Evolutionary conservation across 352 stramenopile species (phyloP).

Genomic region (Phytophthora pinifolia): DNA sequence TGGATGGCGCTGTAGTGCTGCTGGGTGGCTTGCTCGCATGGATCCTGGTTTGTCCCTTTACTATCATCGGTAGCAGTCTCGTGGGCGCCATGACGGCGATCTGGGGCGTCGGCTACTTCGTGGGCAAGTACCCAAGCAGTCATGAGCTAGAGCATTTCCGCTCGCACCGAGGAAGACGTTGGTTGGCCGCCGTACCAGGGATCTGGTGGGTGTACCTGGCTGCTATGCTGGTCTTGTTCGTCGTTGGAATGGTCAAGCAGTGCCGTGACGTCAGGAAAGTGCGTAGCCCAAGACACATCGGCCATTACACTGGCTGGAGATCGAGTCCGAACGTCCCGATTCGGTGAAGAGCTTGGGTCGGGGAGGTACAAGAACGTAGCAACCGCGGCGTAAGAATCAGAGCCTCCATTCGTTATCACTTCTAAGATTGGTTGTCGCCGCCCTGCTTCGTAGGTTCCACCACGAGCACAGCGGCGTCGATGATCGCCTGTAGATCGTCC

Average conservation of each 20-base stretch:
- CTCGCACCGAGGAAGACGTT: slow-evolving; percentile 13
- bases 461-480: slow-evolving; percentile 47
- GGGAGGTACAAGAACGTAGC: slow-evolving; percentile 1
- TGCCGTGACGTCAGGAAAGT: slow-evolving; percentile 19
- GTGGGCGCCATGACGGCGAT: slow-evolving; percentile 49
- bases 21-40: slow-evolving; percentile 50
- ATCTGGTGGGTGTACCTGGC: slow-evolving; percentile 72
- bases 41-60: slow-evolving; percentile 50
- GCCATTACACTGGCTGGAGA: slow-evolving; percentile 25
- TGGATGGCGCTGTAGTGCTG: slow-evolving; percentile 42
- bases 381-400: slow-evolving; percentile 2
- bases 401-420: slow-evolving; percentile 18
- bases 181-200: slow-evolving; percentile 43
- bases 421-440: slow-evolving; percentile 15
- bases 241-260: slow-evolving; percentile 41
- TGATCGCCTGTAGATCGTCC: slow-evolving; percentile 57
- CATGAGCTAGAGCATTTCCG: slow-evolving; percentile 55
- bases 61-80: slow-evolving; percentile 65
- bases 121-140: slow-evolving; percentile 64
- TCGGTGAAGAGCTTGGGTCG: slow-evolving; percentile 2
- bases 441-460: slow-evolving; percentile 18
- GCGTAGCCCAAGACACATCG: slow-evolving; percentile 22
- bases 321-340: slow-evolving; percentile 14
- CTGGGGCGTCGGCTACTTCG: slow-evolving; percentile 75
- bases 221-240: slow-evolving; percentile 47